Conservation (phyloP, 306 rosid species). For the Vigna reflexopilosa region DNA sequence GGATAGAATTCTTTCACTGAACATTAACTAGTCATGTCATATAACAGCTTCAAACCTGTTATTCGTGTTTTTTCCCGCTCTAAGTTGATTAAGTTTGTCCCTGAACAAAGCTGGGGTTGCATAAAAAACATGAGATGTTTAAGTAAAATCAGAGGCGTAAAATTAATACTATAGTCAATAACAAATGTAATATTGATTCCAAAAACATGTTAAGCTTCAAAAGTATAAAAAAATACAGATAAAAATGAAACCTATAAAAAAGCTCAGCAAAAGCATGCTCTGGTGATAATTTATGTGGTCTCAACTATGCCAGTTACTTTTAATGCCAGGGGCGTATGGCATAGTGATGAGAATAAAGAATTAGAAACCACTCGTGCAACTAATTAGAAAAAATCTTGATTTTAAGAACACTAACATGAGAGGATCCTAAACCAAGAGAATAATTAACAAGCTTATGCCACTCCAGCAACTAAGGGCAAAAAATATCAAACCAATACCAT, state of each 20-base stretch:
- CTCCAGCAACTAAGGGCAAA: background rate
- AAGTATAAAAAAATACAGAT: slow-evolving; percentile 1
- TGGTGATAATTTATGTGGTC: background rate
- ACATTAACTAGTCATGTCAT: slow-evolving; percentile 25
- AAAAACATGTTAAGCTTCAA: slow-evolving; percentile 11
- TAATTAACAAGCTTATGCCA: background rate
- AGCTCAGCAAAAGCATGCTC: background rate
- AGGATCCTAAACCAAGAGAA: slow-evolving; percentile 11
- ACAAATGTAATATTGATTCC: slow-evolving; percentile 30
- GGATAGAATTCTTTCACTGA: background rate
- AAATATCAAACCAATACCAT: slow-evolving; percentile 17
- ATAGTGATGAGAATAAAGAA: slow-evolving; percentile 1
- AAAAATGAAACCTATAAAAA: background rate
- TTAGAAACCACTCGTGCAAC: background rate
- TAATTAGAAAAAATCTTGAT: background rate
- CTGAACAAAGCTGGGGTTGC: slow-evolving; percentile 57
- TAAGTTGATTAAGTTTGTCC: slow-evolving; percentile 58
- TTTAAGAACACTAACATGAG: background rate
- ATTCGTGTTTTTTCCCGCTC: slow-evolving; percentile 53
- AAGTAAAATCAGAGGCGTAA: slow-evolving; percentile 29
- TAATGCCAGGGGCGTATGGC: background rate
- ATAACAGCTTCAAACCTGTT: slow-evolving; percentile 45
- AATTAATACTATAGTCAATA: slow-evolving; percentile 8
- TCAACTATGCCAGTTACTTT: background rate
- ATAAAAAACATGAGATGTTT: slow-evolving; percentile 33